Conservation (phyloP, 164 flowering plant species). For the Euptelea pleiosperma region DNA sequence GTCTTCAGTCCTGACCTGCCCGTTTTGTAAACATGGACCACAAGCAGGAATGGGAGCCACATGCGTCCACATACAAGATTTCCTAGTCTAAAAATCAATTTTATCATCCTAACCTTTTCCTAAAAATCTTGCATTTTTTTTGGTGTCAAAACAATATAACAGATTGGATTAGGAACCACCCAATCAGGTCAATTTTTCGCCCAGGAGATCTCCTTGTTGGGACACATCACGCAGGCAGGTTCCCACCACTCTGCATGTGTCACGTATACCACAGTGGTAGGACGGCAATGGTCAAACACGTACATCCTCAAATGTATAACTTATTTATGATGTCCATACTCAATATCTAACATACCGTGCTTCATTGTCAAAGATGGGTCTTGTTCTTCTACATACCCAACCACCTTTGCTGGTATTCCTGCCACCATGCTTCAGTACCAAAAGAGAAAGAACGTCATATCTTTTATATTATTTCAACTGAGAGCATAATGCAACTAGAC, state of each 20-base stretch:
- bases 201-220: neutral
- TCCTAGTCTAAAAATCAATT: too few species aligned
- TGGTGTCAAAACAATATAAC: neutral
- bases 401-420: constrained; percentile 73
- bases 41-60: too few species aligned
- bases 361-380: constrained; percentile 84
- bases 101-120: too few species aligned
- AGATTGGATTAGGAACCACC: neutral
- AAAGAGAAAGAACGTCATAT: constrained; percentile 10
- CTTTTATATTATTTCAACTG: neutral
- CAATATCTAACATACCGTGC: constrained; percentile 51
- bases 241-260: neutral
- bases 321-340: neutral
- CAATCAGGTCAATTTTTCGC: neutral
- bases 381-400: constrained; percentile 61
- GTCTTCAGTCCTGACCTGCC: neutral
- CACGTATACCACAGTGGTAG: neutral
- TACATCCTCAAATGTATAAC: neutral
- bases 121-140: too few species aligned
- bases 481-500: neutral
- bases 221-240: neutral
- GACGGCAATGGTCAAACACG: neutral
- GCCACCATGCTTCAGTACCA: constrained; percentile 59
- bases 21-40: neutral
- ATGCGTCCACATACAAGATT: too few species aligned